These are phyloP conservation scores for Mucor circinelloides DNA, from an alignment of 371 early-diverging fungal species.

Conservation along the genomic window DNA sequence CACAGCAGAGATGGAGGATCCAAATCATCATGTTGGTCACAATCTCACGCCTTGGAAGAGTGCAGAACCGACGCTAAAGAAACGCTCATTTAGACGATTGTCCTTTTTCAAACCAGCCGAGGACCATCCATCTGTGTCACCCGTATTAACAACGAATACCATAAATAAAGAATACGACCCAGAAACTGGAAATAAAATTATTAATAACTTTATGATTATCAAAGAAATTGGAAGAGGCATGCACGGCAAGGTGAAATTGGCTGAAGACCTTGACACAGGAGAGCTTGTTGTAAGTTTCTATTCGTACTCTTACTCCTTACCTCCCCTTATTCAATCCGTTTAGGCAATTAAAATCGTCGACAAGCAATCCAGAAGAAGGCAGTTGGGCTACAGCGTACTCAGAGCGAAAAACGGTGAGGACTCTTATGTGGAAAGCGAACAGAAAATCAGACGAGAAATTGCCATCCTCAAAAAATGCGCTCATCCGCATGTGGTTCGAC, in stretches of 20 bases:
- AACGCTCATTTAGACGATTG: conserved; percentile 13
- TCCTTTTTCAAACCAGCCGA: conserved; percentile 15
- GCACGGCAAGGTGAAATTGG: conserved; percentile 94
- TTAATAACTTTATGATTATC: conserved; percentile 90
- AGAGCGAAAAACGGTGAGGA: conserved; percentile 8
- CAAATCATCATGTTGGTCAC: conserved; percentile 1
- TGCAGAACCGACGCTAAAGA: conserved; percentile 1
- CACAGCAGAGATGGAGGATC: background rate
- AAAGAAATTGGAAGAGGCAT: conserved; percentile 89
- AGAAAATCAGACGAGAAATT: conserved; percentile 90
- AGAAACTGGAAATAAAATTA: conserved; percentile 85
- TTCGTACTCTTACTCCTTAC: background rate
- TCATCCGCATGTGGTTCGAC: conserved; percentile 90
- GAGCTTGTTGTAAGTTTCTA: conserved; percentile 64
- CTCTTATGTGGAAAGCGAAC: conserved; percentile 57
- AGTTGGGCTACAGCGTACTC: conserved; percentile 55
- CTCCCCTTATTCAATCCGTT: background rate
- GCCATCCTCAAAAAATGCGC: conserved; percentile 91
- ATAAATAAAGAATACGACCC: conserved; percentile 81
- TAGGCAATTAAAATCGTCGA: conserved; percentile 87
- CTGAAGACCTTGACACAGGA: conserved; percentile 73
- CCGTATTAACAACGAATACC: conserved; percentile 74
- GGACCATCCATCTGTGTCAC: background rate
- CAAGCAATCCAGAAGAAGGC: conserved; percentile 65
- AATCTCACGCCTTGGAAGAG: conserved; percentile 6